Percentiles rank a stretch among this genome's conserved stretches.
Evolutionary conservation across 305 asterid genomes (phyloP).

Genomic region (Striga hermonthica): DNA sequence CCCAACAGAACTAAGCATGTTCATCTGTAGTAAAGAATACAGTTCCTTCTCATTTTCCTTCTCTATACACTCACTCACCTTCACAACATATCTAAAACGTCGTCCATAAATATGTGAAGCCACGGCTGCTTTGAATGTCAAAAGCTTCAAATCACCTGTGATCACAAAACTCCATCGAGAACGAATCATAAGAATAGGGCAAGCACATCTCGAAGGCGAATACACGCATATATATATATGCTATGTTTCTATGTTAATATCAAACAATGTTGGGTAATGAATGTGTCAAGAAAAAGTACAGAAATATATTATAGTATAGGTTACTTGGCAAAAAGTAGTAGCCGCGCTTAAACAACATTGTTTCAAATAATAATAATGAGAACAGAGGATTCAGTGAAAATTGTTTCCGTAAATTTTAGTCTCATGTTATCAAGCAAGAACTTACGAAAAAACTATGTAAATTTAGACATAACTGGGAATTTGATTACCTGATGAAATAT

Average conservation of each 20-base stretch:
- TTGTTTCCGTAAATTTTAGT: too few relatives aligned
- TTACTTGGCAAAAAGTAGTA: too few relatives aligned
- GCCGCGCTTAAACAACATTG: too few relatives aligned
- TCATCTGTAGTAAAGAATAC: conserved; percentile 46
- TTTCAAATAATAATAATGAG: too few relatives aligned
- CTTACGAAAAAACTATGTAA: too few relatives aligned
- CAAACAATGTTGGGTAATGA: neutral
- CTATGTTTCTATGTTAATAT: neutral
- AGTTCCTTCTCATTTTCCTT: conserved; percentile 46
- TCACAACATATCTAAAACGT: conserved; percentile 46
- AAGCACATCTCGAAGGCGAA: neutral
- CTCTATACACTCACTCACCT: conserved; percentile 42
- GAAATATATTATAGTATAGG: too few relatives aligned
- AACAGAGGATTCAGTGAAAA: too few relatives aligned
- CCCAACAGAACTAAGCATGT: conserved; percentile 57
- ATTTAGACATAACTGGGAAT: neutral
- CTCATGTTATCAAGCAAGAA: too few relatives aligned
- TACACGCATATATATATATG: neutral
- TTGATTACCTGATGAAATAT: conserved; percentile 62
- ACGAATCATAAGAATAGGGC: neutral
- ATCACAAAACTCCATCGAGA: neutral
- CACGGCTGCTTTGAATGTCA: conserved; percentile 68
- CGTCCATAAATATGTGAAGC: conserved; percentile 71
- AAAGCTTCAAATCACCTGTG: conserved; percentile 56
- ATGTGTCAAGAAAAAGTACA: too few relatives aligned